Evolutionary conservation across 495 filamentous ascomycete species (phyloP).

Genomic region (Aspergillus biplanus): DNA sequence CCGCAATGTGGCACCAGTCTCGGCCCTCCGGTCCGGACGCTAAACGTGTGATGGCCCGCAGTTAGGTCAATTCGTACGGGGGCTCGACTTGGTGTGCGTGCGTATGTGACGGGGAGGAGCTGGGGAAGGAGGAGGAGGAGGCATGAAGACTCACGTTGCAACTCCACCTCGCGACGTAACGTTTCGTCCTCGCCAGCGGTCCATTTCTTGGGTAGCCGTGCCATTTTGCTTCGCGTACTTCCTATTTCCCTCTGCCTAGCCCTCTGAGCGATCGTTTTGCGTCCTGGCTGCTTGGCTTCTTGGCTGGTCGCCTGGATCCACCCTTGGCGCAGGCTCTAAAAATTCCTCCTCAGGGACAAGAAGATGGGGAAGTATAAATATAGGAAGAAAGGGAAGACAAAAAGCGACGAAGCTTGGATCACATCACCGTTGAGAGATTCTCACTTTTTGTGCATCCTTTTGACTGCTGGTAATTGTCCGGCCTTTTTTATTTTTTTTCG

Average conservation of each 20-base stretch:
- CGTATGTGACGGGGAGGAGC: background rate
- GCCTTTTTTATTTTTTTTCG: background rate
- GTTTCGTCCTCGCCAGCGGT: background rate
- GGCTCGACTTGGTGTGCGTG: background rate
- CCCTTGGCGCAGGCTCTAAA: background rate
- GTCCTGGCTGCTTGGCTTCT: background rate
- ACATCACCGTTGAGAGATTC: background rate
- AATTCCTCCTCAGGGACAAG: background rate
- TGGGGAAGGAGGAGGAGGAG: background rate
- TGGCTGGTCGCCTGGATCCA: background rate
- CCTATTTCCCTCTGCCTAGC: background rate
- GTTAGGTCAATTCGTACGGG: background rate
- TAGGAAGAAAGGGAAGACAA: background rate
- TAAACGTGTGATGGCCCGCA: background rate
- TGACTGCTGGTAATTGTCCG: background rate
- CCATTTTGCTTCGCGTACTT: background rate
- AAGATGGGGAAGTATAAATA: background rate
- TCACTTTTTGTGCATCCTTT: background rate
- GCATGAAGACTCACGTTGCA: background rate
- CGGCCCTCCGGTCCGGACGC: background rate
- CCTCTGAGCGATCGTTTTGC: too few relatives aligned
- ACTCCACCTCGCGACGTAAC: background rate
- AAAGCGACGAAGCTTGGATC: background rate
- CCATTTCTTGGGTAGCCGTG: background rate
- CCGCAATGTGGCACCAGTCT: constrained; percentile 24